Conservation (phyloP, 306 rosid species). For the Pueraria montana region DNA sequence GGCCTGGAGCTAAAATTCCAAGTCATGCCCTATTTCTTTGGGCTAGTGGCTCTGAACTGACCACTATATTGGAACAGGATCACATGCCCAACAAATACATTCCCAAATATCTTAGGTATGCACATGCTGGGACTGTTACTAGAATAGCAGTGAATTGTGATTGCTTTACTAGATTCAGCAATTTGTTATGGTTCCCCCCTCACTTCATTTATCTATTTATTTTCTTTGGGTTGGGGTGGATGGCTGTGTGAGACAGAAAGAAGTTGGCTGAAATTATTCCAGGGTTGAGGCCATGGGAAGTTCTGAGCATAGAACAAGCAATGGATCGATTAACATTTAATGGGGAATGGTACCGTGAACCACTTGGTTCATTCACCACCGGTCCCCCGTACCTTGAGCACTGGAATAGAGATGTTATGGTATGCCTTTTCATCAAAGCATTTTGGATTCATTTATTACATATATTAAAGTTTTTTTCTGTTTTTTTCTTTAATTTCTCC, state of each 20-base stretch:
- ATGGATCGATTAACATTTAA: conserved; percentile 82
- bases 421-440: conserved; percentile 48
- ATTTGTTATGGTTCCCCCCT: conserved; percentile 24
- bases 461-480: not conserved
- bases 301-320: conserved; percentile 94
- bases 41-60: conserved; percentile 96
- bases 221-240: conserved; percentile 2
- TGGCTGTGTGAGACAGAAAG: conserved; percentile 54
- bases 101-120: conserved; percentile 87
- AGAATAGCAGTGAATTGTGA: conserved; percentile 30
- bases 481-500: not conserved
- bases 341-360: conserved; percentile 86
- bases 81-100: conserved; percentile 98
- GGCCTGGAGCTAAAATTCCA: conserved; percentile 97
- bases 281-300: conserved; percentile 98
- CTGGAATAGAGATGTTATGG: conserved; percentile 74
- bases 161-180: conserved; percentile 10
- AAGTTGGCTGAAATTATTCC: conserved; percentile 75
- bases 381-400: conserved; percentile 83
- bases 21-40: conserved; percentile 94
- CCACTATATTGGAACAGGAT: conserved; percentile 80
- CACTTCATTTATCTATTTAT: not conserved
- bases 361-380: conserved; percentile 76
- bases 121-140: not conserved
- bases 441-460: conserved; percentile 4